These are phyloP conservation scores for Kregervanrija pseudodelftensis DNA, from an alignment of 805 yeast species.

Conservation along the genomic window DNA sequence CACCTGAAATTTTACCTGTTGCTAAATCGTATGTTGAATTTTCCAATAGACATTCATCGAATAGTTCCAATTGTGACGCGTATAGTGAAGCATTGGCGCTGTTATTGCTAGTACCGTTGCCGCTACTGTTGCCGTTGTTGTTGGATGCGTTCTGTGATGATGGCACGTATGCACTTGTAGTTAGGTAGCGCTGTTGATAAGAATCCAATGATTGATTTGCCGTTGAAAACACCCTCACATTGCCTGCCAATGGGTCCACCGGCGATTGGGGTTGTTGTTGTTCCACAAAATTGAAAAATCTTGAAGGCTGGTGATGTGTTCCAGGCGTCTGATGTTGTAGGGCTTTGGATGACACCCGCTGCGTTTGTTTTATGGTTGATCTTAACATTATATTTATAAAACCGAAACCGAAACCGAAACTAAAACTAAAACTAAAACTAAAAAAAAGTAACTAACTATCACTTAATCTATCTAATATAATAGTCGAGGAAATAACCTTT, in stretches of 20 bases:
- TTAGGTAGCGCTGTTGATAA: background rate
- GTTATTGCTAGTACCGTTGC: background rate
- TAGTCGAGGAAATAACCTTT: no score
- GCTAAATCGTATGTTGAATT: conserved; percentile 31
- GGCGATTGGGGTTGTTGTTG: conserved; percentile 4
- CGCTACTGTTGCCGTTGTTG: conserved; percentile 4
- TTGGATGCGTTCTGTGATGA: conserved; percentile 1
- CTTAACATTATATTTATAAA: conserved; percentile 22
- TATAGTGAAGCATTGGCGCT: background rate
- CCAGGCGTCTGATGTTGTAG: conserved; percentile 22
- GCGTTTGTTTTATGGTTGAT: conserved; percentile 26
- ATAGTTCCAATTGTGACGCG: conserved; percentile 14
- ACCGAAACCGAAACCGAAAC: no score
- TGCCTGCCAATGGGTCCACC: no score
- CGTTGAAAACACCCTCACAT: no score
- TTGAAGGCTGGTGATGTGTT: conserved; percentile 16
- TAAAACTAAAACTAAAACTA: no score
- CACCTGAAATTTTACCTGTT: conserved; percentile 32
- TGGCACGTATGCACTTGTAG: background rate
- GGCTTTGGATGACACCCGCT: conserved; percentile 27
- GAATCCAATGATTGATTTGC: no score
- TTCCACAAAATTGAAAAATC: conserved; percentile 18
- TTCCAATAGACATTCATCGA: conserved; percentile 40
- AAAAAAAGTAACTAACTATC: no score
- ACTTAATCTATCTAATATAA: background rate